Base-by-base conservation (phyloP, 2,329 filamentous ascomycete species). In the Xylaria hypoxylon region DNA sequence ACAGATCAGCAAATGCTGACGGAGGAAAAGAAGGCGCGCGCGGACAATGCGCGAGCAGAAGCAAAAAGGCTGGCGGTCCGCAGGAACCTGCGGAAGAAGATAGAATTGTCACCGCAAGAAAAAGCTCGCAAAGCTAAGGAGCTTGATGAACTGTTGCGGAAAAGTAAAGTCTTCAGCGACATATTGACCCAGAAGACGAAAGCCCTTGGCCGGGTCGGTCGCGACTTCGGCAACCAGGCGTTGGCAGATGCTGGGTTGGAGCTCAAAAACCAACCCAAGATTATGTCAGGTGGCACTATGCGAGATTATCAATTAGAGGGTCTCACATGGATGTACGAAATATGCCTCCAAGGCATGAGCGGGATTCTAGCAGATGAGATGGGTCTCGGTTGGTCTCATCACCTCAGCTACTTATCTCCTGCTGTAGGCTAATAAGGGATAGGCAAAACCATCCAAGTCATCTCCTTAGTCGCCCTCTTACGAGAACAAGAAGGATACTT, bases 291-390 rank as follows among this genome's bases (percentile, higher is more conserved):
- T 5, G 96, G 96, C 1, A 91, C 90, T 3, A 98, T 99, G 95
- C 86, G 94, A 19, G 91, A 92, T 68, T 99, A 99, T 76, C 96
- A 99, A 74, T 82, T 99, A 0, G 95, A 98, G 77, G 96, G 96
- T 0, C 79, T 99, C 0, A 96, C 97, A 0, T 99, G 96, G 96
- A 90, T 99, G 83, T 97, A 92, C 73, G 93, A 97, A 83, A 87
- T 89, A 59, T 87, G 86, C 63, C 80, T 85, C 2, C 96, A 97
- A 74, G 94, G 94, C 11, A 87, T 97, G 78, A 96, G 93, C 71
- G 94, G 94, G 1, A 97, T 97, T 64, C 78, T 97, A 35, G 94
- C 94, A 0, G 94, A 97, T 73, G 94, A 97, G 78, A 97, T 97
- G 94, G 94, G 94, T 0, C 80, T 97, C 5, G 87, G 87, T 87